Evolutionary conservation across 1,139 yeast genomes (phyloP), one percentile per base, ranked within the genome.

Genomic region (Yamadazyma diospyri): DNA sequence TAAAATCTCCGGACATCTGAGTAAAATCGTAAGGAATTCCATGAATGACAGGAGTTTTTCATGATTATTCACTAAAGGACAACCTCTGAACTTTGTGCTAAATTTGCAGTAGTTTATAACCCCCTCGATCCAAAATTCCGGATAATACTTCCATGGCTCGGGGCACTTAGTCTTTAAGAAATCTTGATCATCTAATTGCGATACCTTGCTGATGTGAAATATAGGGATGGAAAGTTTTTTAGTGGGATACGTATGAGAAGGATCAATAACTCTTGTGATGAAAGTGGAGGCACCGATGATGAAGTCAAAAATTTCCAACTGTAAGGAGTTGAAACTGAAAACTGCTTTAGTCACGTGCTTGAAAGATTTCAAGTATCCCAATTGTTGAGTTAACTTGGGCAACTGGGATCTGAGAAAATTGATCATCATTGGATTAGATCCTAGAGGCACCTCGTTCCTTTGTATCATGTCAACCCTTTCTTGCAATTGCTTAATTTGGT

Each of bases 51-150:
- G 61, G 32, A 81, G 52, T 45, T 81, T 76, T 14, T 57, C 62
- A 23, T 58, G 56, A 46, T 78, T 78, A 20, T 59, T 59, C 16
- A 75, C 61, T 53, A 83, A 59, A 11, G 92, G 92, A 43, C 78
- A 78, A 11, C 71, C 72, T 29, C 60, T 58, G 48, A 72, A 81
- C 44, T 74, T 74, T 1, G 86, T 66, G 28, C 82, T 69, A 47
- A 77, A 80, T 39, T 81, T 76, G 37, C 88, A 70, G 50, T 83
- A 85, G 47, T 78, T 80, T 27, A 86, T 72, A n/a, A 86, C 71
- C 2, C 94, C 94, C 53, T 92, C 97, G 19, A 92, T 59, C 36
- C 84, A 67, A 51, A 77, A 86, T 56, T 92, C 98, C 0, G 99
- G 99, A 41, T 70, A 82, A 51, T 74, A 84, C 47, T 78, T 81